Base-by-base conservation (phyloP, 768 basidiomycete species). In the Lentinula lateritia region DNA sequence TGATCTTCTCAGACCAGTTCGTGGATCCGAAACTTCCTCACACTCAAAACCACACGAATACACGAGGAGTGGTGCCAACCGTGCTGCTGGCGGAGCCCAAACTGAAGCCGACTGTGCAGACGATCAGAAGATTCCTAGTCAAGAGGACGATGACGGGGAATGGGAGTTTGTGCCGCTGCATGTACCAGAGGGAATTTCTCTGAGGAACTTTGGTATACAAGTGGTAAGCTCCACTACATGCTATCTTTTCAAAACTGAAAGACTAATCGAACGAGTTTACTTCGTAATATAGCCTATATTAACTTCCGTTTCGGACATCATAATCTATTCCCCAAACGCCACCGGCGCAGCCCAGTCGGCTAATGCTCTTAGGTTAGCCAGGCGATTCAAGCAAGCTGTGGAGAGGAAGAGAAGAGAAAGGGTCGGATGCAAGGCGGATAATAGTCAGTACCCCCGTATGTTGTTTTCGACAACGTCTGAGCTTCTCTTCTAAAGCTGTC, bases 121-220 rank as follows among this genome's bases (percentile, higher is more conserved):
- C 35, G 60, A 60, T 34, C 62, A 23, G 48, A 20, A 54, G 36
- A 28, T 2, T 2, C 28, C 32, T 43, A 62, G 43, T 18, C 50
- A 38, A 36, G 41, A 36, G 23, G 56, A 60, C 8, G 62, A 63
- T n/a, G 64, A 67, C 10, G 73, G 75, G 2, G 72, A 69, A 38
- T 86, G 86, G 76, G 84, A 88, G 66, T 93, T 93, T 65, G 79
- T 86, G 41, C 86, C 88, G 45, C 80, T 82, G 13, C 78, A 78
- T 58, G 88, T 93, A 60, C 92, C 92, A 9, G 88, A 91, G 65
- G 92, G 92, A 16, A 92, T 92, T 61, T 89, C 86, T 62, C 74
- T 92, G 68, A 79, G 94, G 65, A 93, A 95, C 76, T 94, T 95
- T 71, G 90, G 91, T 34, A 89, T 93, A 62, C 94, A 95, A 72